A percentile compares a stretch with the other conserved stretches of the same genome.
Evolutionary conservation across 1,139 yeast species (phyloP).

Genomic region (Candida tropicalis): DNA sequence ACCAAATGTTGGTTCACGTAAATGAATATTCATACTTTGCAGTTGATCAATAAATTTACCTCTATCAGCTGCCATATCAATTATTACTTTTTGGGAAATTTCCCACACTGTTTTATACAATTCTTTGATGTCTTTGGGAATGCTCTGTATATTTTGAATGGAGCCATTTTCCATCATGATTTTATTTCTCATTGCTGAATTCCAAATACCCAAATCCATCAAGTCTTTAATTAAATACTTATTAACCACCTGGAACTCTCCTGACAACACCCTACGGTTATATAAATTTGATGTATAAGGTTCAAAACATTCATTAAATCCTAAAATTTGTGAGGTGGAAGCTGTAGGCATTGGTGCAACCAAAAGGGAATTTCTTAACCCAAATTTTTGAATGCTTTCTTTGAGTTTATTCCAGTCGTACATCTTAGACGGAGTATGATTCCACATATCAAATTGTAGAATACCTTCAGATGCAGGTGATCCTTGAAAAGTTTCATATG

Average conservation of each 20-base stretch:
- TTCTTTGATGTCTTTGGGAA: conserved; percentile 76
- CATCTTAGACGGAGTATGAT: conserved; percentile 66
- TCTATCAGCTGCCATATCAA: conserved; percentile 96
- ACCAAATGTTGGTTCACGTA: conserved; percentile 87
- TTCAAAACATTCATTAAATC: conserved; percentile 89
- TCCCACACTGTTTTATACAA: conserved; percentile 97
- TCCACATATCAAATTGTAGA: conserved; percentile 82
- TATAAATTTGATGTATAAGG: conserved; percentile 89
- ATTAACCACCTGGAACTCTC: conserved; percentile 88
- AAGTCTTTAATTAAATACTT: conserved; percentile 80
- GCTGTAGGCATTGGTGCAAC: conserved; percentile 97
- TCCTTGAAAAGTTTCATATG: conserved; percentile 69
- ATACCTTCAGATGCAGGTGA: conserved; percentile 84
- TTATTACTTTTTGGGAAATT: conserved; percentile 80
- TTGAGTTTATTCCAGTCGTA: conserved; percentile 80
- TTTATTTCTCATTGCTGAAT: conserved; percentile 75
- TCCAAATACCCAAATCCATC: conserved; percentile 84
- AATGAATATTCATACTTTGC: conserved; percentile 85
- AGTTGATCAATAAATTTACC: conserved; percentile 94
- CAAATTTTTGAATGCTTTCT: conserved; percentile 58
- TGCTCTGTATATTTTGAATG: conserved; percentile 71
- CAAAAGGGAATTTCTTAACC: conserved; percentile 78
- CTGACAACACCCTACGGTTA: conserved; percentile 83
- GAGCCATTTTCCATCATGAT: conserved; percentile 85
- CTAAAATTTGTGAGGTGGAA: conserved; percentile 87